Base-by-base conservation (phyloP, 1,139 yeast species). In the Kurtzmaniella quercitrusa region DNA sequence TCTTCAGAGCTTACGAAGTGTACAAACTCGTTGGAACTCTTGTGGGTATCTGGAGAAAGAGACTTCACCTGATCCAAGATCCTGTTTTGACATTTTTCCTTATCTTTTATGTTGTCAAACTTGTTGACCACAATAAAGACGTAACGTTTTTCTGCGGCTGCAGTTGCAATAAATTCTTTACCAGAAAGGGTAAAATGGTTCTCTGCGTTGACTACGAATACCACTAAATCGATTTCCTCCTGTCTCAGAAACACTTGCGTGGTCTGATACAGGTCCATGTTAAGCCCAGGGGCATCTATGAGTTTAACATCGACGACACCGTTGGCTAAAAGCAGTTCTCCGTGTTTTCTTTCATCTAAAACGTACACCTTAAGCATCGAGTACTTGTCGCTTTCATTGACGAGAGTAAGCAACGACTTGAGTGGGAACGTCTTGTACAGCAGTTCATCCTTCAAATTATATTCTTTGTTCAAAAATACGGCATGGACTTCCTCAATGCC, bases 201-300 rank as follows among this genome's bases (percentile, higher is more conserved):
- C 57, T 91, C 98, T 0, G 98, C 95, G 59, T 86, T 87, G 4
- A 94, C 96, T 4, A 94, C 98, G 68, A 94, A 94, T 0, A 94
- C 93, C 7, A 94, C 96, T 53, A 94, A 72, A 60, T 94, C 99
- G 51, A 94, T 94, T 58, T 94, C 98, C 57, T 94, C 98, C 64
- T 94, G 98, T 48, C 98, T 79, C 3, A 97, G 85, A 61, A 91
- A 91, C 0, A 94, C 91, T 56, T 91, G 96, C 1, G 97, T 88
- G 0, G 99, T 94, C 60, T 88, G 96, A 53, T 85, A 85, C 11
- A 94, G 87, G 57, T 93, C 98, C 75, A 89, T 76, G 57, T 94
- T 94, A 46, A 94, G 72, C 0, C 99, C 99, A 0, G 99, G 99
- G 0, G 98, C 97, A 65, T 94, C 99, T 42, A 94, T 91, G 46